Evolutionary conservation across 176 grass and related monocot species (phyloP).

Genomic region (Thinopyrum elongatum): DNA sequence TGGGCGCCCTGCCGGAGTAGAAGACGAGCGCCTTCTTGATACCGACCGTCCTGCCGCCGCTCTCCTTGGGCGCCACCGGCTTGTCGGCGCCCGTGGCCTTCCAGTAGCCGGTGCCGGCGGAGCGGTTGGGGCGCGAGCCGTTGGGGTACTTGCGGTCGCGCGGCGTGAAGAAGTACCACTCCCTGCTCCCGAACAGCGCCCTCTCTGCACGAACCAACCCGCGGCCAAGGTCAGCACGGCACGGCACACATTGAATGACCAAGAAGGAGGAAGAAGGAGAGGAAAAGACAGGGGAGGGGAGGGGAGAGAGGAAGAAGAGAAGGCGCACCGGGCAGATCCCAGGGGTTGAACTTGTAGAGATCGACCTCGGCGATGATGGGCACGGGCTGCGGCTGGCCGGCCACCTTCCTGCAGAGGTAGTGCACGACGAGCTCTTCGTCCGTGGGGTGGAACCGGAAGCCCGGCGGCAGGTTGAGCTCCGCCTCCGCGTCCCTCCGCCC

Average conservation of each 20-base stretch:
- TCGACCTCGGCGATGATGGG: slow-evolving; percentile 92
- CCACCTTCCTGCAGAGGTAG: slow-evolving; percentile 68
- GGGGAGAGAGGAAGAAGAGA: background rate
- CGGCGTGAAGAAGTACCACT: slow-evolving; percentile 89
- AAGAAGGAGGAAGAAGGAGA: background rate
- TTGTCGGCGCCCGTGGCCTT: slow-evolving; percentile 79
- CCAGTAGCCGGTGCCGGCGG: slow-evolving; percentile 74
- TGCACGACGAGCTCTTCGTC: slow-evolving; percentile 87
- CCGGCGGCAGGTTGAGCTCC: slow-evolving; percentile 84
- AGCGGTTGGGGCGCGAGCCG: slow-evolving; percentile 64
- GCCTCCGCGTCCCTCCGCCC: slow-evolving; percentile 66
- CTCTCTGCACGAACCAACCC: slow-evolving; percentile 36
- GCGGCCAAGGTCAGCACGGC: background rate
- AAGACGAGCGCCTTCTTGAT: slow-evolving; percentile 84
- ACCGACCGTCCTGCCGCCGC: slow-evolving; percentile 27
- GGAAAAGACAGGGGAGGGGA: background rate
- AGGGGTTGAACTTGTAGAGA: slow-evolving; percentile 85
- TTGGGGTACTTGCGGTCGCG: slow-evolving; percentile 82
- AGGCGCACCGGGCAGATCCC: slow-evolving; percentile 66
- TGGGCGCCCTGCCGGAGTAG: slow-evolving; percentile 72
- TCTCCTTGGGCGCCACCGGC: slow-evolving; percentile 41
- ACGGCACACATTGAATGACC: background rate
- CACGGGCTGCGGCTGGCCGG: slow-evolving; percentile 51
- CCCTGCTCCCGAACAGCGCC: slow-evolving; percentile 67
- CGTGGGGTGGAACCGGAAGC: slow-evolving; percentile 95